These are phyloP conservation scores for Suillus clintonianus DNA, from an alignment of 768 basidiomycete genomes.

Conservation along the genomic window DNA sequence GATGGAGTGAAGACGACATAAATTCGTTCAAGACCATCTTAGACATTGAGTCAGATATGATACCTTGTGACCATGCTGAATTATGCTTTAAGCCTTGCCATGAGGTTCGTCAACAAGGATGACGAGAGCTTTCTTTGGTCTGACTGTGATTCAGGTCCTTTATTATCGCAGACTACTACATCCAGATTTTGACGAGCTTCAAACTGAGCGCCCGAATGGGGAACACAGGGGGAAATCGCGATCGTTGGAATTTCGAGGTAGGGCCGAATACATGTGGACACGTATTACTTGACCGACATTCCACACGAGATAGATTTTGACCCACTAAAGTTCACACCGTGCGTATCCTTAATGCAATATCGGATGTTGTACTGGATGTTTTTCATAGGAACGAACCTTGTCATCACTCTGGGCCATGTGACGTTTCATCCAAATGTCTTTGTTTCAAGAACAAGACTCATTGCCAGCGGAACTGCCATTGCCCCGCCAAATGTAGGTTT, in stretches of 20 bases:
- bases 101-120: constrained; percentile 42
- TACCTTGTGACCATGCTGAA: constrained; percentile 55
- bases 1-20: constrained; percentile 42
- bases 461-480: constrained; percentile 59
- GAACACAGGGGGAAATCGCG: constrained; percentile 10
- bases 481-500: constrained; percentile 49
- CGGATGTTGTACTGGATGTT: neutral
- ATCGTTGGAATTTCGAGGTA: constrained; percentile 23
- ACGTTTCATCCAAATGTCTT: constrained; percentile 39
- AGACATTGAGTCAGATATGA: constrained; percentile 43
- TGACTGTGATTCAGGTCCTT: constrained; percentile 19
- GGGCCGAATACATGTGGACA: constrained; percentile 16
- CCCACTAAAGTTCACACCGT: constrained; percentile 12
- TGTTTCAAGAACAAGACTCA: constrained; percentile 54
- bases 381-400: constrained; percentile 50
- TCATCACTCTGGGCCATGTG: constrained; percentile 58
- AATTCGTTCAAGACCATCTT: constrained; percentile 42
- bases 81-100: constrained; percentile 60
- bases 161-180: constrained; percentile 19
- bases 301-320: constrained; percentile 8
- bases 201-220: neutral
- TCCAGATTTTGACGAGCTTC: constrained; percentile 1
- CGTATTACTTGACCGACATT: constrained; percentile 16
- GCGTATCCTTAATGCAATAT: constrained; percentile 8
- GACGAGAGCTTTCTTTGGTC: neutral